These are phyloP conservation scores for Musa troglodytarum DNA, from an alignment of 176 grass and related monocot genomes.

Conservation along the genomic window DNA sequence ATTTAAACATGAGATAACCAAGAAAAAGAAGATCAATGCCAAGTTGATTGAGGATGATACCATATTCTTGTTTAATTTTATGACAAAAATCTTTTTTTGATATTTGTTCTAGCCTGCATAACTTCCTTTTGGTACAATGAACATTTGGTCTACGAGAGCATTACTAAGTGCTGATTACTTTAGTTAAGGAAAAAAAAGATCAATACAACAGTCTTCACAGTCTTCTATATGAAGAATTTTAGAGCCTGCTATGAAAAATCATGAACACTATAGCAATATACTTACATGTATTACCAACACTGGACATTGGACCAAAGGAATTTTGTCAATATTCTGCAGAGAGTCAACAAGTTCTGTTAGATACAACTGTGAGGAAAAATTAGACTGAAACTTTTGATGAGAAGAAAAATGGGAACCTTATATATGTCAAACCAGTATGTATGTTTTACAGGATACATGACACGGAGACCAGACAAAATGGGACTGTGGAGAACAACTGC, in stretches of 20 bases:
- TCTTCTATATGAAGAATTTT: not conserved
- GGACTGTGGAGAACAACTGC: slow-evolving; percentile 96
- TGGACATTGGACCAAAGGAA: slow-evolving; percentile 75
- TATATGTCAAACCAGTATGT: slow-evolving; percentile 99
- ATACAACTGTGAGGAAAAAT: not conserved
- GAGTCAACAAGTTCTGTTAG: slow-evolving; percentile 22
- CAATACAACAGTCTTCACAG: not conserved
- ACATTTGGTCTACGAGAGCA: not conserved
- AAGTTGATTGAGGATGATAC: not conserved
- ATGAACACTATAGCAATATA: not conserved
- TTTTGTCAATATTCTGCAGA: slow-evolving; percentile 96
- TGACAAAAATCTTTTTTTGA: not conserved
- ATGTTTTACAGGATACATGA: slow-evolving; percentile 98
- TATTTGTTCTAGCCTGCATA: not conserved
- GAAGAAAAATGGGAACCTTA: slow-evolving; percentile 48
- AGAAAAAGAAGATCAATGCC: not conserved
- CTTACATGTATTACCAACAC: slow-evolving; percentile 99
- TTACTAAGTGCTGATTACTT: not conserved
- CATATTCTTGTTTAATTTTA: not conserved
- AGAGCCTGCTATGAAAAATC: not conserved
- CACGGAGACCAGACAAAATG: slow-evolving; percentile 94
- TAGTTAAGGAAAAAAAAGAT: not conserved
- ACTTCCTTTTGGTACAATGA: not conserved
- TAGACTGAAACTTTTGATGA: slow-evolving; percentile 9
- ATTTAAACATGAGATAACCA: not conserved